Evolutionary conservation across 2,329 filamentous ascomycete species (phyloP).

Genomic region (Claviceps sp.): DNA sequence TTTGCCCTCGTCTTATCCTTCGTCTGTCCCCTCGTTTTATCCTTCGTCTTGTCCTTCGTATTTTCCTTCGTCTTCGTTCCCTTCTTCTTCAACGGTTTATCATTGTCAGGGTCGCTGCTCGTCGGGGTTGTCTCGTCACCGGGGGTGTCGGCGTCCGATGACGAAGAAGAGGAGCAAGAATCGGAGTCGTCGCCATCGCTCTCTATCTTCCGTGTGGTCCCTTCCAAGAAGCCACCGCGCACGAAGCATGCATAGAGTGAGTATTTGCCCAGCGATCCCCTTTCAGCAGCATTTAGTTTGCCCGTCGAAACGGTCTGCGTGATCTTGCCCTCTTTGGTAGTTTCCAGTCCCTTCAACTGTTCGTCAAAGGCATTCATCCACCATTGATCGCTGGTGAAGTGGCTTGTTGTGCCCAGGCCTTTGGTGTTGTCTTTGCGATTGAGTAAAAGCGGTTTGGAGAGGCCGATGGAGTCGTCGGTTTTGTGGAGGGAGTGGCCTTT

Average conservation of each 20-base stretch:
- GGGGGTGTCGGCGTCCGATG: conserved; percentile 9
- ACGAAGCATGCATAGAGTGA: conserved; percentile 78
- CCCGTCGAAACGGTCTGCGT: conserved; percentile 42
- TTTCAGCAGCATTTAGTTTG: conserved; percentile 42
- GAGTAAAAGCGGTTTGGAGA: conserved; percentile 71
- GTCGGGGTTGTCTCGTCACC: conserved; percentile 16
- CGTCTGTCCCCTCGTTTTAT: conserved; percentile 11
- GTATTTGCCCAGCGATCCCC: conserved; percentile 39
- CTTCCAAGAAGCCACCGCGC: conserved; percentile 61
- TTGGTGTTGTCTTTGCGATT: conserved; percentile 69
- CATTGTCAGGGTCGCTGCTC: conserved; percentile 14
- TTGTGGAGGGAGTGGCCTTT: conserved; percentile 78
- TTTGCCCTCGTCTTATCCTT: neutral
- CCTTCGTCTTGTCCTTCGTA: conserved; percentile 5
- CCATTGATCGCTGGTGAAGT: conserved; percentile 71
- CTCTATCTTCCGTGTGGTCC: conserved; percentile 40
- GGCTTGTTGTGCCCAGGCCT: conserved; percentile 66
- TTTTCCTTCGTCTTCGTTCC: neutral
- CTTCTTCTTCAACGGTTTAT: conserved; percentile 10
- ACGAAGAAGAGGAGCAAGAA: conserved; percentile 7
- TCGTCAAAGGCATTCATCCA: conserved; percentile 94
- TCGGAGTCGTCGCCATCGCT: conserved; percentile 8
- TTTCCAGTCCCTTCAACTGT: conserved; percentile 69
- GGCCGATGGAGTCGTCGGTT: conserved; percentile 56
- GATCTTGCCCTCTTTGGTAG: conserved; percentile 40